Evolutionary conservation across 148 eudicot species (phyloP).

Genomic region (Arbutus unedo): DNA sequence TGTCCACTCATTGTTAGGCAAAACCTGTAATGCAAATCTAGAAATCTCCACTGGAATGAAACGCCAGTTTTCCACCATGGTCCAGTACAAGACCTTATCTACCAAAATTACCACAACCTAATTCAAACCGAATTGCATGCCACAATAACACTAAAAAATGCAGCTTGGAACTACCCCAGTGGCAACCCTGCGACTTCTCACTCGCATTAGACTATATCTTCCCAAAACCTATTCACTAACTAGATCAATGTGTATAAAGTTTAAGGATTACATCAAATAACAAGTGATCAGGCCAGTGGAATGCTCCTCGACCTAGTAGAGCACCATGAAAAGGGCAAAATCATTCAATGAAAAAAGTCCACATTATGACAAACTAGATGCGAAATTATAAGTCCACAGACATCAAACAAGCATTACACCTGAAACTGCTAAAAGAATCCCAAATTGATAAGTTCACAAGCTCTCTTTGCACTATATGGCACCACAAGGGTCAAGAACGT

Average conservation of each 20-base stretch:
- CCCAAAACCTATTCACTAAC: neutral
- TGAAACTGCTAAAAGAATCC: constrained; percentile 6
- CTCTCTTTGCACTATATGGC: neutral
- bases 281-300: neutral
- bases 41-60: neutral
- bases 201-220: neutral
- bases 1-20: neutral
- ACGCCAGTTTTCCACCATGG: neutral
- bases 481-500: neutral
- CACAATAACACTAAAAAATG: neutral
- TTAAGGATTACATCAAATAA: neutral
- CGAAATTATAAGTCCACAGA: neutral
- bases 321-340: neutral
- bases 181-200: neutral
- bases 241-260: neutral
- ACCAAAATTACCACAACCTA: neutral
- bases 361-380: constrained; percentile 1
- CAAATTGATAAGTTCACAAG: neutral
- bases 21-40: neutral
- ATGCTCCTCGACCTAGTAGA: neutral
- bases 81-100: neutral
- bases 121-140: neutral
- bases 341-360: too few relatives aligned
- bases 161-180: constrained; percentile 4
- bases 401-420: neutral